Evolutionary conservation across 805 yeast species (phyloP).

Genomic region (Barnettozyma siamensis): DNA sequence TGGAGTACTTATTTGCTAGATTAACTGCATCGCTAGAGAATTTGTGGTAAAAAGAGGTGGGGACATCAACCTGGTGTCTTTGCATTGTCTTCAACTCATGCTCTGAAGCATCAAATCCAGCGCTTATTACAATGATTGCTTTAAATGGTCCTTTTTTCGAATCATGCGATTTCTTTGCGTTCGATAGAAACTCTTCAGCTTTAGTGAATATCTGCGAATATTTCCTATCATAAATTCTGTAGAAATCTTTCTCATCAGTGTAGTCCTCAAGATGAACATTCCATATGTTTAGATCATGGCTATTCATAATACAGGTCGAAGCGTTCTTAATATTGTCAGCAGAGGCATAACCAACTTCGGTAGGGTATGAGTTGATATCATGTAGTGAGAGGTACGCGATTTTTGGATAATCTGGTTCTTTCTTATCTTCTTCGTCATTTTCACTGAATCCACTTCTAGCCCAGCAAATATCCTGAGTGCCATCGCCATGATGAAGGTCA

Average conservation of each 20-base stretch:
- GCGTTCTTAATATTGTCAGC: constrained; percentile 68
- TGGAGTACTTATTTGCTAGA: constrained; percentile 55
- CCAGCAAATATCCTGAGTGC: constrained; percentile 84
- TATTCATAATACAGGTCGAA: constrained; percentile 61
- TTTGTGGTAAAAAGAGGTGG: constrained; percentile 68
- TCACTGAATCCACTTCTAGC: constrained; percentile 60
- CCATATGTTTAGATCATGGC: constrained; percentile 78
- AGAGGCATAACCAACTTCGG: constrained; percentile 72
- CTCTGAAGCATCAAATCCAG: constrained; percentile 87
- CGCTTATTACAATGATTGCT: constrained; percentile 65
- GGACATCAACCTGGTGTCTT: constrained; percentile 75
- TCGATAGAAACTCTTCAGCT: constrained; percentile 59
- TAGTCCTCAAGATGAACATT: constrained; percentile 73
- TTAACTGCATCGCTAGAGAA: constrained; percentile 71
- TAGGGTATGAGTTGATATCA: constrained; percentile 82
- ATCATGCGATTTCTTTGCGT: constrained; percentile 29
- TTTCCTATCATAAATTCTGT: constrained; percentile 50
- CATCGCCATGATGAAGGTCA: constrained; percentile 87
- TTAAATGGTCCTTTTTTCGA: constrained; percentile 35
- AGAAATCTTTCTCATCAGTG: constrained; percentile 57
- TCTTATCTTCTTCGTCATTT: constrained; percentile 40
- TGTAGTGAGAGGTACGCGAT: constrained; percentile 82
- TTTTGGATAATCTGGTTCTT: constrained; percentile 40
- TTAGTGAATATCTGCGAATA: constrained; percentile 58
- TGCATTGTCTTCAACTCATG: constrained; percentile 82